A percentile compares a stretch with the other conserved stretches of the same genome.
Evolutionary conservation across 2,329 filamentous ascomycete species (phyloP).

Genomic region (Xylaria sp.): DNA sequence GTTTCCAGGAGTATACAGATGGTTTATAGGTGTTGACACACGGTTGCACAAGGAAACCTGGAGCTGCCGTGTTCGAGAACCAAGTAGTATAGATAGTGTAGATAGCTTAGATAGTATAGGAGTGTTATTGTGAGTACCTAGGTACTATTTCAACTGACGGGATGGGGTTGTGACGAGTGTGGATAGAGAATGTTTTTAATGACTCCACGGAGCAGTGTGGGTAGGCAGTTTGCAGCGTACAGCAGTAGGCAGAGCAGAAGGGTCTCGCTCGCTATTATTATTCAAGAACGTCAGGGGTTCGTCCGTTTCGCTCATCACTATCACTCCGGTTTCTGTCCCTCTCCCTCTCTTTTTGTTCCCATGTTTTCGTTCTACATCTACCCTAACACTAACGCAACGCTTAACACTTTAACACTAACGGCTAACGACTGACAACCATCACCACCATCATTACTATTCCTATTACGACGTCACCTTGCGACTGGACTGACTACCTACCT

Average conservation of each 20-base stretch:
- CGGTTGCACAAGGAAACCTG: conserved; percentile 37
- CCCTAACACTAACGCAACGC: conserved; percentile 6
- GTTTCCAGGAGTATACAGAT: conserved; percentile 33
- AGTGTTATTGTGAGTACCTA: conserved; percentile 25
- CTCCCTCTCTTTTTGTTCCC: neutral
- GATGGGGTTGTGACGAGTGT: conserved; percentile 27
- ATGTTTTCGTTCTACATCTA: neutral
- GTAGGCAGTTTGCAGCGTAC: conserved; percentile 20
- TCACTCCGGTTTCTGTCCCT: neutral
- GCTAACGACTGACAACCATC: neutral
- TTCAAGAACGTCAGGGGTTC: conserved; percentile 31
- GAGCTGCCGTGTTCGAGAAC: conserved; percentile 33
- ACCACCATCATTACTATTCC: neutral
- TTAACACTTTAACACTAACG: neutral
- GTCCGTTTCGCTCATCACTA: conserved; percentile 21
- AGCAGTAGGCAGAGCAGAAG: conserved; percentile 19
- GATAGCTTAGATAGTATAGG: conserved; percentile 26
- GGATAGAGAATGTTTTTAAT: conserved; percentile 31
- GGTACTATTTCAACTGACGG: conserved; percentile 25
- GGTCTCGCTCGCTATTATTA: conserved; percentile 28
- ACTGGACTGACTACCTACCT: neutral
- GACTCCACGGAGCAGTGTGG: conserved; percentile 36
- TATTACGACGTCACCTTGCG: neutral
- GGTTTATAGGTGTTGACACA: conserved; percentile 35
- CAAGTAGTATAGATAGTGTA: conserved; percentile 21